Conservation (phyloP, 2,329 filamentous ascomycete species). For the Penicillium sp. region DNA sequence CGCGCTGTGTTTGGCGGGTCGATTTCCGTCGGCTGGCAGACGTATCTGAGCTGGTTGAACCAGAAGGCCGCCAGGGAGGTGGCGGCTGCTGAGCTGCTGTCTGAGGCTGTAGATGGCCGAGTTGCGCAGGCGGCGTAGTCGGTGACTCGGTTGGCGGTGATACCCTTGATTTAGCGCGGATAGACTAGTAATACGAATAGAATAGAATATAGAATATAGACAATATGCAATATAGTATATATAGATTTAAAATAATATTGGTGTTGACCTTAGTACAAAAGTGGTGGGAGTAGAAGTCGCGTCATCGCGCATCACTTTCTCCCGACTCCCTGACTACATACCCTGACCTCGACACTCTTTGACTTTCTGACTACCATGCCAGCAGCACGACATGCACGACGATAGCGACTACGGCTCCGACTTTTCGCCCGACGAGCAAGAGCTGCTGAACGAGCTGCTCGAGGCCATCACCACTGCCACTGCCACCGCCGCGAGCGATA, state of each 20-base stretch:
- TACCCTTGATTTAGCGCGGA: not conserved
- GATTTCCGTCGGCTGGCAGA: constrained; percentile 87
- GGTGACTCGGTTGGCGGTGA: too few species aligned
- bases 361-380: constrained; percentile 24
- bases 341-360: too few species aligned
- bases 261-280: too few species aligned
- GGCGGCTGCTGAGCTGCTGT: constrained; percentile 22
- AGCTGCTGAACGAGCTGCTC: constrained; percentile 50
- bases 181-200: too few species aligned
- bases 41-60: constrained; percentile 80
- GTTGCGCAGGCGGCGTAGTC: constrained; percentile 6
- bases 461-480: constrained; percentile 32
- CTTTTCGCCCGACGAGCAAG: constrained; percentile 55
- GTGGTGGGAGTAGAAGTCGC: too few species aligned
- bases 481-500: constrained; percentile 14
- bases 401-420: constrained; percentile 60
- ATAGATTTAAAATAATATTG: too few species aligned
- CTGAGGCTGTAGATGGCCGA: not conserved
- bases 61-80: constrained; percentile 63
- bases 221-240: not conserved
- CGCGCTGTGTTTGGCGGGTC: constrained; percentile 74
- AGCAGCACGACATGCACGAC: constrained; percentile 7
- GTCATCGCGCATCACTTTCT: constrained; percentile 3
- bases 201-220: too few species aligned
- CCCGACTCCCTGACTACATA: too few species aligned